Percentiles rank a stretch among this genome's conserved stretches.
phyloP scores from a whole-genome alignment of 2,329 filamentous ascomycete species.

The Colletotrichum sp. region DNA sequence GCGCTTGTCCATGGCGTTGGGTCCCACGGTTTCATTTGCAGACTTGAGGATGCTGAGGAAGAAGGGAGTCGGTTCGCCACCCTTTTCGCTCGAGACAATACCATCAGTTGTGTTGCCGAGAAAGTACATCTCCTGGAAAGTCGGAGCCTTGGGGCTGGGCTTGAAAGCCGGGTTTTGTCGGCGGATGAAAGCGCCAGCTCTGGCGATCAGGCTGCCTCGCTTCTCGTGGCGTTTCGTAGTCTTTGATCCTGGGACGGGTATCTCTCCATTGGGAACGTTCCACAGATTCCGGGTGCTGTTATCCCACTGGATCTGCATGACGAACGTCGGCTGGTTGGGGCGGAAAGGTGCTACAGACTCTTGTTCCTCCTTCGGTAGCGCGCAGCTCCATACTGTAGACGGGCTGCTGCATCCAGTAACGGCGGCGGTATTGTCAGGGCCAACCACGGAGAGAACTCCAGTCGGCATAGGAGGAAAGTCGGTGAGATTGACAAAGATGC shows the following conservation, averaged over 20 bases:
- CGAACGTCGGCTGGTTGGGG: constrained; percentile 76
- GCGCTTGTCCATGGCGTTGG: constrained; percentile 30
- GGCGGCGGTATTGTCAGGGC: constrained; percentile 69
- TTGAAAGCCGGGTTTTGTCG: constrained; percentile 40
- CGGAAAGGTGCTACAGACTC: constrained; percentile 65
- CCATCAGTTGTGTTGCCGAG: constrained; percentile 86
- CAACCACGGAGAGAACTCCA: constrained; percentile 79
- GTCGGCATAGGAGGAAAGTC: constrained; percentile 87
- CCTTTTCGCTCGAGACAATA: constrained; percentile 69
- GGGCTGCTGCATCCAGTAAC: constrained; percentile 74
- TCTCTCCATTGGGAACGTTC: constrained; percentile 48
- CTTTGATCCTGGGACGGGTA: constrained; percentile 29
- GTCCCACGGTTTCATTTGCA: constrained; percentile 35
- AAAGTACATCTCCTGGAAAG: constrained; percentile 76
- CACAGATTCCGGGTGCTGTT: constrained; percentile 58
- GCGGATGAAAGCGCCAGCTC: constrained; percentile 17
- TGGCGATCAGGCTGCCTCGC: constrained; percentile 5
- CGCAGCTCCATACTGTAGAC: constrained; percentile 84
- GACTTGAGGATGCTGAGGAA: constrained; percentile 76
- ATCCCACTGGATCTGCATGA: constrained; percentile 79
- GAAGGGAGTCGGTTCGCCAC: constrained; percentile 87
- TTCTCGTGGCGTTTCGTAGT: background rate
- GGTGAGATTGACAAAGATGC: constrained; percentile 82
- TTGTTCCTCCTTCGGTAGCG: constrained; percentile 80
- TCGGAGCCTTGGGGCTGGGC: constrained; percentile 62